These are phyloP conservation scores for Panicum miliaceum DNA, from an alignment of 176 grass and related monocot genomes.

Conservation along the genomic window DNA sequence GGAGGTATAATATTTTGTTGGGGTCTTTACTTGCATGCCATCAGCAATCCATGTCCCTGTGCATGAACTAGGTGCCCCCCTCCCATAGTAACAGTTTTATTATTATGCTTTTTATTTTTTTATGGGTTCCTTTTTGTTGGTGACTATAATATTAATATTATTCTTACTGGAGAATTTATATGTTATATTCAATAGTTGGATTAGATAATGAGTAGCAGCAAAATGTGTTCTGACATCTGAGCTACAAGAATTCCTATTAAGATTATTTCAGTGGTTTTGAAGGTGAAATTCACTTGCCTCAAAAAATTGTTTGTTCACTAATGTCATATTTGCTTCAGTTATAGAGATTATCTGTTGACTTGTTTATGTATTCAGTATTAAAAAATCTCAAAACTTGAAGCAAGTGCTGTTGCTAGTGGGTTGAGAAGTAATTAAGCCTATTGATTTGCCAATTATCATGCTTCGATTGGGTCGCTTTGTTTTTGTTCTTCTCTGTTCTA, in stretches of 20 bases:
- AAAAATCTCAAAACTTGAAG: neutral
- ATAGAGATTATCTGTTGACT: too few species aligned
- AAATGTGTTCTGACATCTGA: constrained; percentile 12
- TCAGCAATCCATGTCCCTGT: neutral
- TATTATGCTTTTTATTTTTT: neutral
- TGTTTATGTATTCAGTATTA: neutral
- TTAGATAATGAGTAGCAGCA: neutral
- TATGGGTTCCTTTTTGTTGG: neutral
- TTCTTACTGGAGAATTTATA: neutral
- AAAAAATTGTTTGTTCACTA: constrained; percentile 2
- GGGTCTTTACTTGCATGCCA: neutral
- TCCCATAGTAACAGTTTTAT: neutral
- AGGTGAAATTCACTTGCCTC: neutral
- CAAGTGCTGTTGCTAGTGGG: too few species aligned
- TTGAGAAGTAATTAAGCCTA: too few species aligned
- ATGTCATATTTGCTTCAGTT: neutral
- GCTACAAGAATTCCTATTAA: neutral
- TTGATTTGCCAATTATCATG: too few species aligned
- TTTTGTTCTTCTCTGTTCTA: neutral
- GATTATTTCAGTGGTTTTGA: constrained; percentile 14
- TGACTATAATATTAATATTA: neutral
- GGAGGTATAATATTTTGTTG: neutral
- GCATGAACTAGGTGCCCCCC: neutral
- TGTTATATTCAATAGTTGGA: constrained; percentile 1
- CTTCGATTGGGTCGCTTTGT: neutral